Evolutionary conservation across 306 rosid genomes (phyloP), one percentile per base, ranked within the genome.

Genomic region (Ochetophila trinervis): DNA sequence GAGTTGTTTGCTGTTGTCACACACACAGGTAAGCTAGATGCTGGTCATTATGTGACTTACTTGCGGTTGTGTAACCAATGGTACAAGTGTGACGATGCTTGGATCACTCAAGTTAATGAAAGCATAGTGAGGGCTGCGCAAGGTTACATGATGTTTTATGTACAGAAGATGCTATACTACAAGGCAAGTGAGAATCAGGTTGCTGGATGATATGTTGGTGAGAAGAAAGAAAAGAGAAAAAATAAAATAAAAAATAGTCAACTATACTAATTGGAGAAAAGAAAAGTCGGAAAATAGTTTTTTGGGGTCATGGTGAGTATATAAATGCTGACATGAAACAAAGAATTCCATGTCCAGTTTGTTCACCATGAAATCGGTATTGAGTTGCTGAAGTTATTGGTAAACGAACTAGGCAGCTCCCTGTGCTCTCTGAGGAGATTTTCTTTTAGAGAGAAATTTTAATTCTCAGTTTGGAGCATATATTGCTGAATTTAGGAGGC

Each of bases 131-230:
- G 96, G 84, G 96, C 96, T 2, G 90, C 97, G 16, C 97, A 88
- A 75, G 87, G 95, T 36, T 91, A 89, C 85, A 89, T 89, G 96
- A 83, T 91, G 96, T 91, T 91, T 78, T 89, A 91, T 79, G 92
- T 88, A 74, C 98, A 91, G 89, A 87, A 91, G 88, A 85, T 83
- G 92, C 84, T 91, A 49, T 86, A 65, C 69, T 88, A 91, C 76
- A 91, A 84, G 69, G 88, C 95, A 74, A 80, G 82, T 50, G 96
- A 85, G 78, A 91, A 80, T 71, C 88, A 65, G 75, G 81, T 71
- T 20, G 65, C 87, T 62, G 75, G 82, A 50, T 85, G 79, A 85
- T 69, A 53, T 51, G 61, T 58, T 51, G 58, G 49, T 32, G 16
- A 56, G 61, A 69, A 2, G 8, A 19, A n/a, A 24, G 42, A 14